These are phyloP conservation scores for Lindgomyces ingoldianus DNA, from an alignment of 495 filamentous ascomycete genomes.

Conservation along the genomic window DNA sequence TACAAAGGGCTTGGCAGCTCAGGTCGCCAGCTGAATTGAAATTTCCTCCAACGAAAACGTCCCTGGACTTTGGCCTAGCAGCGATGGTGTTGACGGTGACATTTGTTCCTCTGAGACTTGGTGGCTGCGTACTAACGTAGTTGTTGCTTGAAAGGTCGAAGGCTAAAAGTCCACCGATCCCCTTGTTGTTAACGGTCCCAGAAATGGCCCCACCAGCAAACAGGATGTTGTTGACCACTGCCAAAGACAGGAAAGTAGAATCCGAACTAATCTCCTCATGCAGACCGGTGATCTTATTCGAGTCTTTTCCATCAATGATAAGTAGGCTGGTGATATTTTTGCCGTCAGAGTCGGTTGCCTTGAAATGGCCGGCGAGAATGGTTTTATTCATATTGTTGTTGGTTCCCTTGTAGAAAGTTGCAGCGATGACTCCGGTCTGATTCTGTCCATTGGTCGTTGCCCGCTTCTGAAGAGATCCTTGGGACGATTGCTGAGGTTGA, in stretches of 20 bases:
- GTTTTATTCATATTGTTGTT: slow-evolving; percentile 73
- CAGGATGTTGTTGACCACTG: slow-evolving; percentile 64
- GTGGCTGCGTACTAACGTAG: slow-evolving; percentile 65
- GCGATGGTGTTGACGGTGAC: slow-evolving; percentile 76
- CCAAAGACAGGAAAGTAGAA: slow-evolving; percentile 74
- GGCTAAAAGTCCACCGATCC: slow-evolving; percentile 71
- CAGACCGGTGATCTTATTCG: slow-evolving; percentile 69
- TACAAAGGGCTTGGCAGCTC: slow-evolving; percentile 77
- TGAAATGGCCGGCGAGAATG: slow-evolving; percentile 86
- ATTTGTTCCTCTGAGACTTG: slow-evolving; percentile 64
- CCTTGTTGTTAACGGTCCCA: slow-evolving; percentile 63
- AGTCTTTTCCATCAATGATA: slow-evolving; percentile 66
- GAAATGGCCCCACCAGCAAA: slow-evolving; percentile 81
- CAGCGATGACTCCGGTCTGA: slow-evolving; percentile 67
- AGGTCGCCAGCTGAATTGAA: slow-evolving; percentile 83
- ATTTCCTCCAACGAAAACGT: slow-evolving; percentile 83
- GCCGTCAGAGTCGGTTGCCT: slow-evolving; percentile 66
- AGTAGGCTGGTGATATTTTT: slow-evolving; percentile 74
- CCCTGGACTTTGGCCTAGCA: slow-evolving; percentile 61
- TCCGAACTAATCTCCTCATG: slow-evolving; percentile 64
- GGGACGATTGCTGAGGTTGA: slow-evolving; percentile 44
- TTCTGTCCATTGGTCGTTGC: slow-evolving; percentile 51
- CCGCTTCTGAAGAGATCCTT: slow-evolving; percentile 55
- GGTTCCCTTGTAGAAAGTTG: slow-evolving; percentile 75
- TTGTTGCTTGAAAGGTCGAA: slow-evolving; percentile 70